Conservation (phyloP, 2,329 filamentous ascomycete species). For the Trichoderma pleuroti region DNA sequence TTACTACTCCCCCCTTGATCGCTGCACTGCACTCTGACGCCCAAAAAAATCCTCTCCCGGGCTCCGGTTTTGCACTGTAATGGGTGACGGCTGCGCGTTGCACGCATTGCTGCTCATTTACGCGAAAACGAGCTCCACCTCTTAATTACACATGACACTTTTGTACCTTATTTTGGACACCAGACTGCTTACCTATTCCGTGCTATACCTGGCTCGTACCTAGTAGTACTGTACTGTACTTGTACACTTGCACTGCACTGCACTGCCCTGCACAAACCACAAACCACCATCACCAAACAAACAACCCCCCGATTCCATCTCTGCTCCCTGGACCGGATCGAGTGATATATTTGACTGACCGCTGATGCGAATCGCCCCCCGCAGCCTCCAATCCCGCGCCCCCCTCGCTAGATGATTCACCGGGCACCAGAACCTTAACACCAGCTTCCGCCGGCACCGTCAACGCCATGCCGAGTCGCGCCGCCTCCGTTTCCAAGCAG, state of each 20-base stretch:
- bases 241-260: not conserved
- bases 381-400: conserved; percentile 9
- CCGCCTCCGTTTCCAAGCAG: conserved; percentile 33
- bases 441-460: conserved; percentile 39
- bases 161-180: not conserved
- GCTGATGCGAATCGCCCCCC: conserved; percentile 24
- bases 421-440: conserved; percentile 32
- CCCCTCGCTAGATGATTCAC: conserved; percentile 31
- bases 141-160: not conserved
- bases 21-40: not conserved
- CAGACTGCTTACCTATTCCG: not conserved
- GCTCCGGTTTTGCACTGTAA: not conserved
- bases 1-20: not conserved
- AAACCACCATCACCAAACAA: not conserved
- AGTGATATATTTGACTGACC: not conserved
- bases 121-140: conserved; percentile 9
- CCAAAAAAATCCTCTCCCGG: not conserved
- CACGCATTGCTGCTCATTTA: conserved; percentile 14
- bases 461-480: conserved; percentile 39
- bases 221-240: not conserved
- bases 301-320: not conserved
- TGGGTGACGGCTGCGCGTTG: conserved; percentile 4
- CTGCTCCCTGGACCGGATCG: not conserved
- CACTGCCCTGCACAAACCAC: not conserved
- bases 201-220: not conserved